Conservation (phyloP, 2,329 filamentous ascomycete genomes). For the Ophiosphaerella narmari region DNA sequence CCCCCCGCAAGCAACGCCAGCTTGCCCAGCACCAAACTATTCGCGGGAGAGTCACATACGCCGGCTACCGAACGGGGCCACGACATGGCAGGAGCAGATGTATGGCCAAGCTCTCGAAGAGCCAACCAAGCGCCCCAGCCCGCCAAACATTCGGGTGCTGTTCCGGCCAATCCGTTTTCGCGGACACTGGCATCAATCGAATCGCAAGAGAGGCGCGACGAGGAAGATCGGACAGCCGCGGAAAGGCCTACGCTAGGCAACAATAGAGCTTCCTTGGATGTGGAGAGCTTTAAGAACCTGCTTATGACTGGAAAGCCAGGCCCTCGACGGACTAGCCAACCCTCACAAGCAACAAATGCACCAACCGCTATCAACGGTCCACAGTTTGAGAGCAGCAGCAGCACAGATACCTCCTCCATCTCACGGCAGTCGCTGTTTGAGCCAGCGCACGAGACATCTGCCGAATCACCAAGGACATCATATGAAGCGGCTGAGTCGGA, state of each 20-base stretch:
- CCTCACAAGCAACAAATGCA: conserved; percentile 29
- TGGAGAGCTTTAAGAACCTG: conserved; percentile 76
- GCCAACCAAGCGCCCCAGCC: conserved; percentile 18
- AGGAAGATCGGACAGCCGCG: conserved; percentile 32
- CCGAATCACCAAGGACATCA: conserved; percentile 62
- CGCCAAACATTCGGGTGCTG: conserved; percentile 21
- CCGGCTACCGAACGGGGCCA: conserved; percentile 26
- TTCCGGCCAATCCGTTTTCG: conserved; percentile 45
- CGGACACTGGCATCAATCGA: conserved; percentile 47
- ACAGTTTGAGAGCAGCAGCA: conserved; percentile 54
- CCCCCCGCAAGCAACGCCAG: conserved; percentile 19
- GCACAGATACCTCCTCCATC: conserved; percentile 63
- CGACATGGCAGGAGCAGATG: conserved; percentile 29
- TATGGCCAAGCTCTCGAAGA: conserved; percentile 25
- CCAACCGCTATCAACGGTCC: conserved; percentile 26
- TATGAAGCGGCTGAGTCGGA: conserved; percentile 62
- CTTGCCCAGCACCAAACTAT: conserved; percentile 23
- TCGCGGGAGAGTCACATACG: conserved; percentile 14
- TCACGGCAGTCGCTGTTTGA: conserved; percentile 66
- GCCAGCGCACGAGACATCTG: conserved; percentile 47
- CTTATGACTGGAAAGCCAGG: conserved; percentile 72
- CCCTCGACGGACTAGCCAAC: conserved; percentile 32
- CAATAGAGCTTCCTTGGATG: conserved; percentile 63
- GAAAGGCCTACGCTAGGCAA: conserved; percentile 28
- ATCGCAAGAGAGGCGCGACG: conserved; percentile 27